phyloP scores from a whole-genome alignment of 805 yeast species.

The Metschnikowia koreensis region DNA sequence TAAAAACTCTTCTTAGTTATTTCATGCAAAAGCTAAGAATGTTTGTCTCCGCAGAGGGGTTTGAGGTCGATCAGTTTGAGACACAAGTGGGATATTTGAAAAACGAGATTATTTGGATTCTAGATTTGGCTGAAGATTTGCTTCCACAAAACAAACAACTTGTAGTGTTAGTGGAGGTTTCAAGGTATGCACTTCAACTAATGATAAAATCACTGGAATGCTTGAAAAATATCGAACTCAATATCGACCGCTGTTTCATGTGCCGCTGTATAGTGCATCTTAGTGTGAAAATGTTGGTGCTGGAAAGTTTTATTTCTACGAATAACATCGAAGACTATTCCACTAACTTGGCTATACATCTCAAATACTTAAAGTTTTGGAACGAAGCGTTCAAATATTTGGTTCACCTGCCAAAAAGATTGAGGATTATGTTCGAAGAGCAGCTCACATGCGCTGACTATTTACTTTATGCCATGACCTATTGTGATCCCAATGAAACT shows the following conservation, averaged over 20 bases:
- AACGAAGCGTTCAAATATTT: not conserved
- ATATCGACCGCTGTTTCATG: not conserved
- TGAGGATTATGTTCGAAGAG: not conserved
- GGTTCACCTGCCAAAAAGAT: not conserved
- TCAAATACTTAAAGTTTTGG: slow-evolving; percentile 1
- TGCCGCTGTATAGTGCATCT: not conserved
- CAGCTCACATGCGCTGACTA: not conserved
- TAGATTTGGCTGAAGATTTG: not conserved
- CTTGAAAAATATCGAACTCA: not conserved
- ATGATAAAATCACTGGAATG: not conserved
- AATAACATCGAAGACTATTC: not conserved
- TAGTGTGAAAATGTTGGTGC: not conserved
- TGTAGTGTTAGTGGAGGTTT: not conserved
- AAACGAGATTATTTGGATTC: no score
- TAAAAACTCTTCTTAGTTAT: no score
- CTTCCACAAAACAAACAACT: not conserved
- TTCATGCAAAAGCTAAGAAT: no score
- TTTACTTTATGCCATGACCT: no score
- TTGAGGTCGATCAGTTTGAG: no score
- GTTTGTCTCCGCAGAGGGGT: no score
- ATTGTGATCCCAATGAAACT: no score
- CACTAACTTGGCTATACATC: not conserved
- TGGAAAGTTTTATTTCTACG: not conserved
- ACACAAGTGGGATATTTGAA: no score
- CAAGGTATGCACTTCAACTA: not conserved